Base-by-base conservation (phyloP, 2,329 filamentous ascomycete species). In the Hypoxylon sp. region DNA sequence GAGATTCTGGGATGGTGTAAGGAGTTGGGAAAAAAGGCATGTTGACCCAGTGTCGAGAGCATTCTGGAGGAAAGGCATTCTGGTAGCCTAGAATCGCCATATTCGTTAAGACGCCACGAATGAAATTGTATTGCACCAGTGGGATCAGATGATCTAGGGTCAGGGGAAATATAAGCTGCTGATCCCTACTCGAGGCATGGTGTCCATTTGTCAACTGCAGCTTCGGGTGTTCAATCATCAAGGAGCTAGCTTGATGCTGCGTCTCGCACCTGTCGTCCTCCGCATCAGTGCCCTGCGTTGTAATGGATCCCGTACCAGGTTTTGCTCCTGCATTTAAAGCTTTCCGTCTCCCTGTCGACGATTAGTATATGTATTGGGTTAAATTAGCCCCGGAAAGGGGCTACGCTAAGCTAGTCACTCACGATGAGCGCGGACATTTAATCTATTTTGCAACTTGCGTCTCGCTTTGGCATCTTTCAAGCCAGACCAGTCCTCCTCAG, bases 111-210 rank as follows among this genome's bases (percentile, higher is more conserved):
- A 77, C 71, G 2, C 76, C 78, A 34, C 78, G 75, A 27, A 79
- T 71, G 21, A 80, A 74, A 47, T 81, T 80, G 70, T 78, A 79
- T 30, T 79, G 76, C 9, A 80, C 69, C 7, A 80, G 62, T 1
- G 75, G 72, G 12, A 80, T 74, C 6, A 81, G 69, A 55, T 78
- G 75, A 30, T 77, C 73, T 16, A 67, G 21, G 29, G 62, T 72
- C 0, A 76, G 64, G 3, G 75, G 74, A 37, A 75, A 70, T 43
- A 39, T 4, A 21, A 46, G 19, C 8, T 21, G n/a, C 50, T 54
- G 51, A 21, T 48, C 52, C 29, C 32, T 43, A 3, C 2, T 12
- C 14, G 32, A 19, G n/a, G 11, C 19, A 45, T 37, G 14, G 9
- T 54, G 16, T 23, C 25, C 30, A 11, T 47, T 16, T 23, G 14